phyloP scores from a whole-genome alignment of 139 green algal genomes.

The Chlamydomonas eustigma region DNA sequence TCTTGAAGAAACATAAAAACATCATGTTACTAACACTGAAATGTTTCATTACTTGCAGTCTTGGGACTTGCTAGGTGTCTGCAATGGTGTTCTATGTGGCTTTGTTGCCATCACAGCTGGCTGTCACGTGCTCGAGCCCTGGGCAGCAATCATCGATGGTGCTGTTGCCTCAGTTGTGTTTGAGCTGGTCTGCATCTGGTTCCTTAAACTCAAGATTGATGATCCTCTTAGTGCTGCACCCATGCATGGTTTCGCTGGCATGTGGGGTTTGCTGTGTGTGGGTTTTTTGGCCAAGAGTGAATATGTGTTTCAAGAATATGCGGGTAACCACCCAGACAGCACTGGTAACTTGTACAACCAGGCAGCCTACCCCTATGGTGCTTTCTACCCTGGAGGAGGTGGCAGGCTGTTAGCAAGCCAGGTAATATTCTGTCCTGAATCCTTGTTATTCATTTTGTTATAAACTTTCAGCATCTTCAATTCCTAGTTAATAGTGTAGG shows the following conservation, averaged over 20 bases:
- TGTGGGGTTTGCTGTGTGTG: slow-evolving; percentile 50
- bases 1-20: too few relatives aligned
- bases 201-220: slow-evolving; percentile 47
- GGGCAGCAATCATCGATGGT: slow-evolving; percentile 79
- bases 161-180: slow-evolving; percentile 40
- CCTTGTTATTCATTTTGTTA: too few relatives aligned
- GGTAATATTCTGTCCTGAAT: too few relatives aligned
- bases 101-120: slow-evolving; percentile 69
- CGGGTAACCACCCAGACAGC: slow-evolving; percentile 49
- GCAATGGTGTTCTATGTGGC: slow-evolving; percentile 64
- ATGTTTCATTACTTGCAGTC: too few relatives aligned
- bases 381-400: slow-evolving; percentile 52
- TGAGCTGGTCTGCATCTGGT: slow-evolving; percentile 16
- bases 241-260: slow-evolving; percentile 69
- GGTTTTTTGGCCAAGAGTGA: slow-evolving; percentile 42
- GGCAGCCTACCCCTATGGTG: slow-evolving; percentile 46
- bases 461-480: too few relatives aligned
- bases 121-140: slow-evolving; percentile 68
- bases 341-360: slow-evolving; percentile 45
- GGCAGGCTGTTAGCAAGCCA: slow-evolving; percentile 51
- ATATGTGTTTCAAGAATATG: slow-evolving; percentile 47
- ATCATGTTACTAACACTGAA: too few relatives aligned
- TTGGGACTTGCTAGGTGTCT: slow-evolving; percentile 73
- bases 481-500: too few relatives aligned
- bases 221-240: slow-evolving; percentile 57